Base-by-base conservation (phyloP, 2,329 filamentous ascomycete species). In the Claviceps humidiphila region DNA sequence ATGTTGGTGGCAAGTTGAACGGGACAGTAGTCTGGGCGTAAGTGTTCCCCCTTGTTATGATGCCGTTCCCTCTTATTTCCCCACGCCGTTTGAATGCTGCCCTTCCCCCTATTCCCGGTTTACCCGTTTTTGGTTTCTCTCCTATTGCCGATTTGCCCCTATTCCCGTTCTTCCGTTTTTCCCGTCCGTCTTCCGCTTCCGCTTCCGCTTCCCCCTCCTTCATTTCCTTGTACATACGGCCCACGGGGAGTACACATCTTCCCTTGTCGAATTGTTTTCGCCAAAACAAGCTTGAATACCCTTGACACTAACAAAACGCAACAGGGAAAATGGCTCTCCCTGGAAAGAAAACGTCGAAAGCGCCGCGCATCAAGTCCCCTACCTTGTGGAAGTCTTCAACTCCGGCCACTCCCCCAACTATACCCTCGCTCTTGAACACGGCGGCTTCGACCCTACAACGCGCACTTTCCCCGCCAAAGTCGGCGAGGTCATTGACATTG, bases 401-500 rank as follows among this genome's bases (percentile, higher is more conserved):
- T 42, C 42, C 13, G 50, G 26, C 9, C 44, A 50, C 34, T n/a
- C 53, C n/a, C 78, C 78, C 2, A 64, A 79, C 60, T 80, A 78
- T 58, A 66, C 70, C 0, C 69, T 66, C 0, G 78, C 78, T 0
- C 22, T 78, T 0, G 60, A 61, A 13, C 75, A 80, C 57, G 55
- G 65, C 16, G 78, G 77, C 16, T 80, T 74, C 67, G 79, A 83
- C 54, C 77, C 77, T 0, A 58, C 54, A 0, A 74, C 70, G 0
- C 63, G 66, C 11, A 69, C 73, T 0, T 82, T 74, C 59, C 75
- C 79, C 0, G 77, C 74, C 1, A 67, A 70, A 44, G 59, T 80
- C 1, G 78, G 78, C 26, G 79, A 83, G 59, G 73, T 79, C 0
- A 61, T 80, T 3, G 75, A 78, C 52, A 74, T 78, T 20, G 71